Evolutionary conservation across 2,329 filamentous ascomycete species (phyloP).

Genomic region (Aschersonia sp.): DNA sequence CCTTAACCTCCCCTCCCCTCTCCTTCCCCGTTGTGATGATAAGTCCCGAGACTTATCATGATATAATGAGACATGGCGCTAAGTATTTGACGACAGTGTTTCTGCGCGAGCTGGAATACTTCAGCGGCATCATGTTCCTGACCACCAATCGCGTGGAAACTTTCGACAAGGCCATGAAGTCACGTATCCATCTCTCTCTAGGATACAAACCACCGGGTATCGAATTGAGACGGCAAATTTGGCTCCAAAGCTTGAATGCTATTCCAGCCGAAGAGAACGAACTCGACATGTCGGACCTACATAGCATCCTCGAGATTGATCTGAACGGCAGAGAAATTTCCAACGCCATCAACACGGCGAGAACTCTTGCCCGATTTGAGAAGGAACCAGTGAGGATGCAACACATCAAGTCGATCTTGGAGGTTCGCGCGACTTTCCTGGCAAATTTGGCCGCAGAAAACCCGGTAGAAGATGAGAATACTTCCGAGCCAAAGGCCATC

Average conservation of each 20-base stretch:
- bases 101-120: constrained; percentile 29
- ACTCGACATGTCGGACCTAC: not conserved
- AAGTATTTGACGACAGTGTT: constrained; percentile 10
- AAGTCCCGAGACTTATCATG: too few relatives aligned
- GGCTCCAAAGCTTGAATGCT: not conserved
- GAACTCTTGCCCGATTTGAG: not conserved
- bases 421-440: not conserved
- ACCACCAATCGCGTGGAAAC: constrained; percentile 27
- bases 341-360: not conserved
- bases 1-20: too few relatives aligned
- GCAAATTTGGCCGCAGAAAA: not conserved
- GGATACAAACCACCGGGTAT: not conserved
- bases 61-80: too few relatives aligned
- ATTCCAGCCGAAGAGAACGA: not conserved
- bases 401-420: not conserved
- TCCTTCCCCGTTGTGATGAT: too few relatives aligned
- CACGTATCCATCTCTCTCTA: not conserved
- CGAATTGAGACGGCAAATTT: not conserved
- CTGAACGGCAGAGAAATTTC: not conserved
- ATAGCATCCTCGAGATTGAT: not conserved
- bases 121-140: constrained; percentile 28
- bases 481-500: not conserved
- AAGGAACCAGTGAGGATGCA: not conserved
- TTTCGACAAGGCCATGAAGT: constrained; percentile 20
- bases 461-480: not conserved